phyloP scores from a whole-genome alignment of 306 rosid species.

The Rosa persica region DNA sequence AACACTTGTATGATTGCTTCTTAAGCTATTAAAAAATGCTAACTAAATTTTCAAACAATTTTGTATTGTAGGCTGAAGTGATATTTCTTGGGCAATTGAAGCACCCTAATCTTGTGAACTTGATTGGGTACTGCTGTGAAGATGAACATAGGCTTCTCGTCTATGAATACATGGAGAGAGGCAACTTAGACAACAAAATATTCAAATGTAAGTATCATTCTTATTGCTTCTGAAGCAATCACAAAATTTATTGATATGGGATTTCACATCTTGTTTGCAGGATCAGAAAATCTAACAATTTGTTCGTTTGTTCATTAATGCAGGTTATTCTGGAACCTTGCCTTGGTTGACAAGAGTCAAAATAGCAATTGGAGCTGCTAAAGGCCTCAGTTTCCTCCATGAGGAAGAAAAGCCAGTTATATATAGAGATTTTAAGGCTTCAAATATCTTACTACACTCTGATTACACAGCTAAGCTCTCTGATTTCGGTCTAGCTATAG shows the following conservation, averaged over 20 bases:
- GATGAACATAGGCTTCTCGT: constrained; percentile 90
- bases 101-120: constrained; percentile 81
- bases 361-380: constrained; percentile 86
- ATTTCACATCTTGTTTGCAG: neutral
- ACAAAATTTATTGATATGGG: neutral
- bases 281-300: neutral
- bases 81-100: constrained; percentile 83
- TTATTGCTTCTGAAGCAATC: neutral
- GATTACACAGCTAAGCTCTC: constrained; percentile 80
- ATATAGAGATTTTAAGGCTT: constrained; percentile 83
- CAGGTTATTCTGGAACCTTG: constrained; percentile 73
- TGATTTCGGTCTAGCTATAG: constrained; percentile 88
- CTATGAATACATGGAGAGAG: constrained; percentile 77
- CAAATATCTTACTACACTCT: constrained; percentile 73
- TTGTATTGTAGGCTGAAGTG: constrained; percentile 66
- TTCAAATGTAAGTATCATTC: constrained; percentile 49
- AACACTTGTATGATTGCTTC: neutral
- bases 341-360: constrained; percentile 89
- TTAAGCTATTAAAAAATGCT: neutral
- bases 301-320: constrained; percentile 25
- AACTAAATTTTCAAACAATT: neutral
- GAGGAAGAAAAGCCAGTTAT: constrained; percentile 84
- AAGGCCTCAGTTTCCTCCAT: constrained; percentile 83
- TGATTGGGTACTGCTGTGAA: constrained; percentile 88
- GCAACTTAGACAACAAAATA: constrained; percentile 66